Evolutionary conservation across 2,329 filamentous ascomycete genomes (phyloP), one percentile per base, ranked within the genome.

Genomic region (Xylaria sp.): DNA sequence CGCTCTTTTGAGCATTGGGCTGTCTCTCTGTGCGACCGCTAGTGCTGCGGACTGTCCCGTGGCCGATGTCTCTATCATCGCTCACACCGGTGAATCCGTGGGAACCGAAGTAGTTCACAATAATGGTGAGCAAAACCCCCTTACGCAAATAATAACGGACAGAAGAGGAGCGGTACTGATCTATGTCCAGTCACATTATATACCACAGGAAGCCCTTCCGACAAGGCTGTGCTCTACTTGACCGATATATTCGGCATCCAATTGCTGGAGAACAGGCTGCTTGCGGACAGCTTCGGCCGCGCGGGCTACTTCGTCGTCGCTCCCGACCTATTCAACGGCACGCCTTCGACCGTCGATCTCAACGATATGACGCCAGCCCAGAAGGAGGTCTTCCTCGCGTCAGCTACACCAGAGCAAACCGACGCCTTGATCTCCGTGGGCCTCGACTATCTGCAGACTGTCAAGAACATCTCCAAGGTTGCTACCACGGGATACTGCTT

Each of bases 401-500:
- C 71, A 3, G 83, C 84, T 70, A 69, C 74, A 0, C 72, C 78
- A 15, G 70, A 74, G 5, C 74, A 73, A 7, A 79, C 81, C 1
- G 82, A 85, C 54, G 76, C 78, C 7, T 78, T 84, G 56, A 76
- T 86, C 57, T 77, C 77, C n/a, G 73, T 74, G 0, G 75, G 78
- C 14, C 77, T 86, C 57, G 72, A 75, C 17, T 78, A 84, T 69
- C 72, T 86, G 67, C 78, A 78, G 57, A 70, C 74, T 56, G 76
- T 77, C n/a, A 74, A 81, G 37, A 83, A 84, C n/a, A 75, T 83
- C 19, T 79, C 79, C 53, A 82, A 78, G 58, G 77, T 90, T 58
- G 86, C 80, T 2, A 82, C 80, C 2, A 83, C 84, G 0, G 88
- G 87, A 2, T 90, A 89, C 75, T 90, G 88, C 74, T 89, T 87